Conservation (phyloP, 73 alveolate genomes). For the Blepharisma stoltei region DNA sequence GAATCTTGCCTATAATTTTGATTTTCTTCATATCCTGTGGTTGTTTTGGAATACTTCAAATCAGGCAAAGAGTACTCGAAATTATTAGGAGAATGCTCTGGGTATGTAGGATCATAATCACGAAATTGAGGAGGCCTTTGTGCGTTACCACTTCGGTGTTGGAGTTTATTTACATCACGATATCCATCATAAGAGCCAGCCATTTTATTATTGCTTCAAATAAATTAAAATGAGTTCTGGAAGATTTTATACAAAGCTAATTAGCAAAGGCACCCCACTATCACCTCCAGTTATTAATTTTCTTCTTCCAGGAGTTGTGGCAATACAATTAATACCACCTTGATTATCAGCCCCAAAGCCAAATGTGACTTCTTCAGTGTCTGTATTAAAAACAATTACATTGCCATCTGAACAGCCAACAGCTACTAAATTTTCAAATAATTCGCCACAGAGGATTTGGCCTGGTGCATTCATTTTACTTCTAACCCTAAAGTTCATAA, state of each 20-base stretch:
- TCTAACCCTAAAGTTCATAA: conserved; percentile 76
- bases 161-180: too few species aligned
- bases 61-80: too few species aligned
- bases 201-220: neutral
- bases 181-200: too few species aligned
- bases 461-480: conserved; percentile 87
- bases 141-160: too few species aligned
- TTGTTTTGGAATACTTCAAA: too few species aligned
- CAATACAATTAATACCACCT: conserved; percentile 83
- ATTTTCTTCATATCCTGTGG: too few species aligned
- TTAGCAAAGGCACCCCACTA: conserved; percentile 74
- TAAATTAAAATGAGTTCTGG: neutral
- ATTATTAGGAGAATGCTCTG: too few species aligned
- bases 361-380: conserved; percentile 85
- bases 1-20: too few species aligned
- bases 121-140: too few species aligned
- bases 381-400: conserved; percentile 82
- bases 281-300: conserved; percentile 78
- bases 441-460: conserved; percentile 94
- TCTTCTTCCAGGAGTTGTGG: conserved; percentile 55
- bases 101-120: too few species aligned
- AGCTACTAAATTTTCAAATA: conserved; percentile 74
- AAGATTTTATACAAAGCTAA: conserved; percentile 32
- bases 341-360: conserved; percentile 90
- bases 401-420: conserved; percentile 99